These are phyloP conservation scores for Penium margaritaceum DNA, from an alignment of 139 green algal species.

Conservation along the genomic window DNA sequence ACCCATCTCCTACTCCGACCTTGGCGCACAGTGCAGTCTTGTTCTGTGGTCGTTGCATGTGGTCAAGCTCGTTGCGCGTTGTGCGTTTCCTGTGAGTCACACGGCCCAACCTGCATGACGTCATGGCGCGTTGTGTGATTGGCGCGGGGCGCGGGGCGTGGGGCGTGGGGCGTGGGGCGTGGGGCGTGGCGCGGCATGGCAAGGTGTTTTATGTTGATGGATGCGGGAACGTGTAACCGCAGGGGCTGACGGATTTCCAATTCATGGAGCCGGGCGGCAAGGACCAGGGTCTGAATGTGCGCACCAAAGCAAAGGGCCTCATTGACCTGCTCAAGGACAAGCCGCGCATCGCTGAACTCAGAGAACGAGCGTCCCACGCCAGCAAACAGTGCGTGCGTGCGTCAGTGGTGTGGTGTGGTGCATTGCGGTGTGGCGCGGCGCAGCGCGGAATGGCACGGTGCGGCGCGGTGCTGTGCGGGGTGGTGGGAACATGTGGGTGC, in stretches of 20 bases:
- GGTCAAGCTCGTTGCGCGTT: no score
- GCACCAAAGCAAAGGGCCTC: constrained; percentile 53
- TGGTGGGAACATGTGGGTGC: background rate
- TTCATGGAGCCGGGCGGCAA: constrained; percentile 52
- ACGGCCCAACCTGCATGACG: no score
- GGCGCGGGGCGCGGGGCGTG: no score
- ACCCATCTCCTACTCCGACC: no score
- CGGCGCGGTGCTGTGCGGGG: background rate
- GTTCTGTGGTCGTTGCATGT: no score
- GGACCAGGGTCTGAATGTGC: constrained; percentile 78
- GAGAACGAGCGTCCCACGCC: constrained; percentile 38
- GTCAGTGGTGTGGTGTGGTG: background rate
- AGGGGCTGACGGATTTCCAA: constrained; percentile 60
- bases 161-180: no score
- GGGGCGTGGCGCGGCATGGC: no score
- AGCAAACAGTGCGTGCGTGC: constrained; percentile 32
- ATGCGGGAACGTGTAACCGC: no score
- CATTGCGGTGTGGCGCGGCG: background rate
- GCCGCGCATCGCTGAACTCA: constrained; percentile 25
- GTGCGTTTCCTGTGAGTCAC: no score
- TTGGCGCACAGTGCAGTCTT: no score
- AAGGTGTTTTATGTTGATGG: no score
- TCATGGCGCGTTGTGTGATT: no score
- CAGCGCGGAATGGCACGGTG: background rate
- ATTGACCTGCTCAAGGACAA: constrained; percentile 39